Evolutionary conservation across 2,329 filamentous ascomycete genomes (phyloP).

Genomic region (Tolypocladium endophyticum): DNA sequence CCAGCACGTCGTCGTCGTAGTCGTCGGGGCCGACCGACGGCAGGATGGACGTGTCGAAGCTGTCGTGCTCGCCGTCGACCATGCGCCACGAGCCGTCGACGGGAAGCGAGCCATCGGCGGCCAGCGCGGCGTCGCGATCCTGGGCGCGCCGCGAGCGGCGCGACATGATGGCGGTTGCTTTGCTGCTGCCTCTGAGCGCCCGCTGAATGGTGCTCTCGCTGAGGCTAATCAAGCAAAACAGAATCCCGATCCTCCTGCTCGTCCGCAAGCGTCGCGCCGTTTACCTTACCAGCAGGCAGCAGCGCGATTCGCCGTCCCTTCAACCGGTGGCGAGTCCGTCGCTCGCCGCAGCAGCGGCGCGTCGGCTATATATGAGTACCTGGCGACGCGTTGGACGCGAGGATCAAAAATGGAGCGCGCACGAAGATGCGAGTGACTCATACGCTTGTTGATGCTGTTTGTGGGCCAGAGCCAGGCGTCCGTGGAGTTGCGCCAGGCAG

Average conservation of each 20-base stretch:
- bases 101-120: slow-evolving; percentile 19
- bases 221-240: background rate
- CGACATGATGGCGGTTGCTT: background rate
- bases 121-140: slow-evolving; percentile 2
- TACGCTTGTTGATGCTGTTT: background rate
- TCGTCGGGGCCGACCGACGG: slow-evolving; percentile 30
- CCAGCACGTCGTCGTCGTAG: slow-evolving; percentile 25
- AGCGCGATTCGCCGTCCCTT: background rate
- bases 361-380: background rate
- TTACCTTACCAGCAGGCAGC: background rate
- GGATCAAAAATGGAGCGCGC: background rate
- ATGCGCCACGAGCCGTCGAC: slow-evolving; percentile 50
- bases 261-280: background rate
- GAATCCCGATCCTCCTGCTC: background rate
- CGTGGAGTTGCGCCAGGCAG: background rate
- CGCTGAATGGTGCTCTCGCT: background rate
- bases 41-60: slow-evolving; percentile 46
- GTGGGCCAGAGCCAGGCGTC: background rate
- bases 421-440: background rate
- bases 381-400: background rate
- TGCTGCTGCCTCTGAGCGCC: background rate
- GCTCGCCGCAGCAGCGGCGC: background rate
- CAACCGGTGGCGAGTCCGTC: background rate
- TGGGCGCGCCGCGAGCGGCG: background rate
- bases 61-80: slow-evolving; percentile 50